These are phyloP conservation scores for Fraxinus cuspidata DNA, from an alignment of 257 asterid genomes.

Conservation along the genomic window DNA sequence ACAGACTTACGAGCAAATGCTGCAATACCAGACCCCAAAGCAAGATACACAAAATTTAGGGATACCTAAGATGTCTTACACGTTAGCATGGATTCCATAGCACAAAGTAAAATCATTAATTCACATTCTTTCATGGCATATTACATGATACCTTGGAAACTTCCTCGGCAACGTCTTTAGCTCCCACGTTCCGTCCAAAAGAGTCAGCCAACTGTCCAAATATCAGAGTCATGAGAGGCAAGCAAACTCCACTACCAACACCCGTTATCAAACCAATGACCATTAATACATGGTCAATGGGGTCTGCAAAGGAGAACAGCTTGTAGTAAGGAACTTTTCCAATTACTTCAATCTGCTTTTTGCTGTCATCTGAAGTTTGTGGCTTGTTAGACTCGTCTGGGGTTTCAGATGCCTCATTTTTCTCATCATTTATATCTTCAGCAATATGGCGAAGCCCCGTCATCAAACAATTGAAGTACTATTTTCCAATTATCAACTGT, in stretches of 20 bases:
- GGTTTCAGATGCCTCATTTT: conserved; percentile 14
- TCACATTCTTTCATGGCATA: too few species aligned
- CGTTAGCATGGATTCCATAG: neutral
- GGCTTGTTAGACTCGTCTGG: conserved; percentile 4
- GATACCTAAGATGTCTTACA: conserved; percentile 44
- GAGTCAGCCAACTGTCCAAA: conserved; percentile 58
- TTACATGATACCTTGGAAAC: conserved; percentile 55
- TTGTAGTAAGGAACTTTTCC: conserved; percentile 47
- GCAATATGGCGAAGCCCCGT: conserved; percentile 23
- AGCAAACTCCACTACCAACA: conserved; percentile 47
- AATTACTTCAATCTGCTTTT: conserved; percentile 17
- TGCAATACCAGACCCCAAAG: conserved; percentile 57
- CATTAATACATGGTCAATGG: conserved; percentile 47
- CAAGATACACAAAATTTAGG: conserved; percentile 53
- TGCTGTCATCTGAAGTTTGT: neutral
- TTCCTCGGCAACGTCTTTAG: conserved; percentile 28
- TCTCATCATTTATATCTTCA: conserved; percentile 5
- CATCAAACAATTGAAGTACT: conserved; percentile 23
- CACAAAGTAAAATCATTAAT: neutral
- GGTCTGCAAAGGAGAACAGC: conserved; percentile 60
- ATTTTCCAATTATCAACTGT: neutral
- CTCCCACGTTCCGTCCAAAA: conserved; percentile 46
- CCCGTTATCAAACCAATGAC: conserved; percentile 49
- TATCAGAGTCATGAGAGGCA: conserved; percentile 58
- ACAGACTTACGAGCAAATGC: conserved; percentile 50